Base-by-base conservation (phyloP, 2,329 filamentous ascomycete genomes). In the Paraconiothyrium sp. region DNA sequence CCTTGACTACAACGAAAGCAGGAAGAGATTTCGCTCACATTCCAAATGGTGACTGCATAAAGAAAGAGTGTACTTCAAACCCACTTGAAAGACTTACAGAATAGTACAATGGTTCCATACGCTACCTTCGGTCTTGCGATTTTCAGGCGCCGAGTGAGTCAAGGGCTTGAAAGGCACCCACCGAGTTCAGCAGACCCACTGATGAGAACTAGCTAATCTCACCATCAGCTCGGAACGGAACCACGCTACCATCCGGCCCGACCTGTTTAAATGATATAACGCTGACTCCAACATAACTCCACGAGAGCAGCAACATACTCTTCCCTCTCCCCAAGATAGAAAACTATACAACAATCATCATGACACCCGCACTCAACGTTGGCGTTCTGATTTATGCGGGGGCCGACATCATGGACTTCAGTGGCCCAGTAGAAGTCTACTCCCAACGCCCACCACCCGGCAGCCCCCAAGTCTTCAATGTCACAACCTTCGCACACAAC, bases 391-490 rank as follows among this genome's bases (percentile, higher is more conserved):
- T 82, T 27, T 81, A 78, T 65, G 65, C 71, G 3, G 65, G 72
- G 11, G 77, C 72, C 30, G 79, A 82, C 59, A 73, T 81, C 54
- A 76, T 82, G 52, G 80, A 82, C 69, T 81, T 81, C 60, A 69
- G 72, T 27, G 79, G 77, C 1, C 80, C 79, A 3, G 65, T 76
- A 27, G 79, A 81, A 60, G 70, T 81, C 39, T 72, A 79, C 58
- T 71, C 69, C 37, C 72, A 68, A 58, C 71, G 70, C 35, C 67
- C 67, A 16, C 72, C 76, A 16, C 59, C 67, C 20, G 71, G 69
- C 13, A 63, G 65, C 9, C 64, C 69, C 10, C 61, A 56, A 13
- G 63, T 72, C 43, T 82, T 82, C 67, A 57, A 63, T 0, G 69
- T 76, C 20, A 75, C 72, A 0, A 76, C 77, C 1, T 78, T 81